Evolutionary conservation across 2,329 filamentous ascomycete species (phyloP).

Genomic region (Cadophora malorum): DNA sequence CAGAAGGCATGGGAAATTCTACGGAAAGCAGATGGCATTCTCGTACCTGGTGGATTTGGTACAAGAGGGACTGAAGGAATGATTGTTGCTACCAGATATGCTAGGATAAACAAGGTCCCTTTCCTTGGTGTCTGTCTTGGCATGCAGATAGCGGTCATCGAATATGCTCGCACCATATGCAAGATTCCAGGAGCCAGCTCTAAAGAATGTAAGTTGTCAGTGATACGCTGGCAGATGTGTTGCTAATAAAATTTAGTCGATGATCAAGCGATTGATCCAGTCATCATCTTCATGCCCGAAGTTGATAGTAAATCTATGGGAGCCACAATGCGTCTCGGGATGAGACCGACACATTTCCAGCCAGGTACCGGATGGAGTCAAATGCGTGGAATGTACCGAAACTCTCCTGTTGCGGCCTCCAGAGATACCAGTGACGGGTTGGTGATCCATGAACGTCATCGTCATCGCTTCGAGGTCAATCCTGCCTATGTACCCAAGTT

Average conservation of each 20-base stretch:
- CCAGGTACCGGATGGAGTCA: conserved; percentile 77
- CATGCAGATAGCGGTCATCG: conserved; percentile 84
- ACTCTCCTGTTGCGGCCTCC: neutral
- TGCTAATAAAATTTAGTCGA: conserved; percentile 23
- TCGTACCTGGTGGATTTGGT: conserved; percentile 70
- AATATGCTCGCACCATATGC: conserved; percentile 80
- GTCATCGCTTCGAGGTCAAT: conserved; percentile 92
- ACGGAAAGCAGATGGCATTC: conserved; percentile 68
- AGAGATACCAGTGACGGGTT: conserved; percentile 52
- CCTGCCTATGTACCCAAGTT: conserved; percentile 75
- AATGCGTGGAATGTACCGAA: conserved; percentile 71
- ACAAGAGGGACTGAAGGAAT: conserved; percentile 85
- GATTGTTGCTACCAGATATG: conserved; percentile 86
- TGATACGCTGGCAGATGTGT: neutral
- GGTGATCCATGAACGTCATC: conserved; percentile 74
- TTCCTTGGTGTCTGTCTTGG: conserved; percentile 86
- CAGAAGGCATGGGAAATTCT: conserved; percentile 87
- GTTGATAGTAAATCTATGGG: conserved; percentile 77
- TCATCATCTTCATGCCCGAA: conserved; percentile 94
- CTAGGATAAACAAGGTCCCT: conserved; percentile 78
- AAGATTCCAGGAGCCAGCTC: conserved; percentile 57
- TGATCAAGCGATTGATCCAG: conserved; percentile 42
- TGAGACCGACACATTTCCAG: conserved; percentile 78
- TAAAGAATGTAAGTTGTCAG: conserved; percentile 30
- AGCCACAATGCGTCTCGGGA: conserved; percentile 88